Evolutionary conservation across 2,329 filamentous ascomycete species (phyloP).

Genomic region (Penicillium polonicum): DNA sequence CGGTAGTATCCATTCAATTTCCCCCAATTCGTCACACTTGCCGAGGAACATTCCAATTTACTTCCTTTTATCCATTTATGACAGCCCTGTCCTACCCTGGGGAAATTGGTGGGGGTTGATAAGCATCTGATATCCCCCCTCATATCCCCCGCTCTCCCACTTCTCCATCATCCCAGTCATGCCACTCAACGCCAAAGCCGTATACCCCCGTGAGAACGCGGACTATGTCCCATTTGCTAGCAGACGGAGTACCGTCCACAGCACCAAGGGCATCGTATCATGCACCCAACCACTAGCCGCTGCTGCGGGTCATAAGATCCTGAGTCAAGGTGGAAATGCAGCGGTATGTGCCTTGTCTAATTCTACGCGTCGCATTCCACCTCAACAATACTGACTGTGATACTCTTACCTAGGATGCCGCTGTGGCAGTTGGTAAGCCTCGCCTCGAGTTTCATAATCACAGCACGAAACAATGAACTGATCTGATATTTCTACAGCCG

Average conservation of each 20-base stretch:
- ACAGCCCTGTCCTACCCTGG: neutral
- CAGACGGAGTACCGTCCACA: conserved; percentile 87
- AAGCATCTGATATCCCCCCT: neutral
- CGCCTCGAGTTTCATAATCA: neutral
- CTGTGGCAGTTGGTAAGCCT: conserved; percentile 76
- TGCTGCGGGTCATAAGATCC: conserved; percentile 78
- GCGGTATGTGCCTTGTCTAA: conserved; percentile 63
- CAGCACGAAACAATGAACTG: conserved; percentile 1
- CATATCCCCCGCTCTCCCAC: neutral
- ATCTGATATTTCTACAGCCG: conserved; percentile 55
- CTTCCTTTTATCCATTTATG: neutral
- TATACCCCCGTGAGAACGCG: conserved; percentile 51
- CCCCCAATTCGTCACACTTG: conserved; percentile 3
- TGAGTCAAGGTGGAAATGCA: conserved; percentile 88
- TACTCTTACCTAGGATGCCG: conserved; percentile 68
- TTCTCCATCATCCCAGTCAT: conserved; percentile 31
- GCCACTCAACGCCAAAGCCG: conserved; percentile 50
- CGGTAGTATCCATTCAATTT: neutral
- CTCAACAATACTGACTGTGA: neutral
- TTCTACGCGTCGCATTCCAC: neutral
- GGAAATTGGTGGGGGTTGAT: conserved; percentile 1
- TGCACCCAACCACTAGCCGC: conserved; percentile 88
- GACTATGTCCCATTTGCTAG: conserved; percentile 55
- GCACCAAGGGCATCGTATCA: conserved; percentile 84
- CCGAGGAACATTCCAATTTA: neutral